phyloP scores from a whole-genome alignment of 2,329 filamentous ascomycete species.

The Stagonosporopsis tanaceti region DNA sequence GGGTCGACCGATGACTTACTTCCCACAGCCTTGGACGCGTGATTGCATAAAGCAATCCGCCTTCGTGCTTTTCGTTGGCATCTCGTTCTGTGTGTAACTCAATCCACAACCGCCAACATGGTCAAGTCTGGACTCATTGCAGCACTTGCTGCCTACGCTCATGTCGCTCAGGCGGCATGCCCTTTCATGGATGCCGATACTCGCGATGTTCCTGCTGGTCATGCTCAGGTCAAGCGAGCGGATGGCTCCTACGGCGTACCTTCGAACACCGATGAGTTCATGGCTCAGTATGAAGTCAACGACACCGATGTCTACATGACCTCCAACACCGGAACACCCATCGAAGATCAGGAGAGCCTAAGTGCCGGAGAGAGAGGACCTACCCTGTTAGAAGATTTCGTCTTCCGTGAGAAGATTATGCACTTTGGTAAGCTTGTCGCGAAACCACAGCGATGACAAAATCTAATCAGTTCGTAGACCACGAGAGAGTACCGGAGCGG shows the following conservation, averaged over 20 bases:
- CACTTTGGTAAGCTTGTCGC: conserved; percentile 23
- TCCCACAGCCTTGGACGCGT: not conserved
- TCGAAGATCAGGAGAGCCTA: conserved; percentile 71
- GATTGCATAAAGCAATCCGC: conserved; percentile 24
- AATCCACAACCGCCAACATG: conserved; percentile 31
- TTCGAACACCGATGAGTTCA: conserved; percentile 43
- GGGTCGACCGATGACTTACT: conserved; percentile 2
- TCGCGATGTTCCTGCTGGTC: conserved; percentile 38
- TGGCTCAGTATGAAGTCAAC: conserved; percentile 49
- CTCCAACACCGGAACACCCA: conserved; percentile 72
- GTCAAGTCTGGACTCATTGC: conserved; percentile 32
- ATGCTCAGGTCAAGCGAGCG: conserved; percentile 38
- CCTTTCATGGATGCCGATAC: conserved; percentile 48
- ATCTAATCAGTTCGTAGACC: conserved; percentile 37
- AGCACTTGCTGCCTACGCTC: conserved; percentile 35
- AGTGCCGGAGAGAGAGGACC: conserved; percentile 72
- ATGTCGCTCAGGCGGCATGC: conserved; percentile 39
- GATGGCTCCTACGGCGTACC: conserved; percentile 25
- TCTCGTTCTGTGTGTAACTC: not conserved
- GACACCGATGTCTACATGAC: conserved; percentile 57
- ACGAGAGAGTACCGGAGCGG: conserved; percentile 66
- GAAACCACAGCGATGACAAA: not conserved
- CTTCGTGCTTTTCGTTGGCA: conserved; percentile 1
- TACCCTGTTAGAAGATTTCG: conserved; percentile 75
- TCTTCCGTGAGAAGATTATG: conserved; percentile 70